These are phyloP conservation scores for Iodosphaeria phyllophila DNA, from an alignment of 2,329 filamentous ascomycete genomes.

Conservation along the genomic window DNA sequence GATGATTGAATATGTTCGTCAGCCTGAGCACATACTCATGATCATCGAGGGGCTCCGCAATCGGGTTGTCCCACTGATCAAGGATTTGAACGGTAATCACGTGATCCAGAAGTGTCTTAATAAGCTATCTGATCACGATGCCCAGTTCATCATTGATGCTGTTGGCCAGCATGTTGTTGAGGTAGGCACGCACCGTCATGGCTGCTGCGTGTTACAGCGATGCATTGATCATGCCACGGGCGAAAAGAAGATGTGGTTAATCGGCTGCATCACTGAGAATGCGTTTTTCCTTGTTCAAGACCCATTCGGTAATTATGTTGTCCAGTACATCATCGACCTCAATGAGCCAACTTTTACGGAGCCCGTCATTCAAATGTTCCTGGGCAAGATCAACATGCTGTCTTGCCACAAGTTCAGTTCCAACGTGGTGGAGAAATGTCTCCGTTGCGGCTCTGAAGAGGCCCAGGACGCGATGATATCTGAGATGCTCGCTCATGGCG, in stretches of 20 bases:
- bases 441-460: constrained; percentile 61
- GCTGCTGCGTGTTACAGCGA: constrained; percentile 92
- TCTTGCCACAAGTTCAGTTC: constrained; percentile 99
- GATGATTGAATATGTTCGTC: constrained; percentile 96
- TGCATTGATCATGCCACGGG: constrained; percentile 95
- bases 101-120: constrained; percentile 99
- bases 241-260: constrained; percentile 71
- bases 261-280: constrained; percentile 71
- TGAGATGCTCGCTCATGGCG: constrained; percentile 54
- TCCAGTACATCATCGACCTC: constrained; percentile 95
- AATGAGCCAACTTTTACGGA: constrained; percentile 78
- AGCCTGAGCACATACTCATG: constrained; percentile 64
- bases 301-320: constrained; percentile 95
- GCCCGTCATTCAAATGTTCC: constrained; percentile 68
- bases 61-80: constrained; percentile 83
- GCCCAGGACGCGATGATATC: constrained; percentile 69
- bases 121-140: constrained; percentile 67
- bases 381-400: constrained; percentile 46
- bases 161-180: constrained; percentile 74
- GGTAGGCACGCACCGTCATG: constrained; percentile 91
- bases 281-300: constrained; percentile 86
- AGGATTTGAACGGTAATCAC: constrained; percentile 96
- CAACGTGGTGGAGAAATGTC: constrained; percentile 93
- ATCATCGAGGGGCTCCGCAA: constrained; percentile 72
- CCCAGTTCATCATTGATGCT: constrained; percentile 92